Evolutionary conservation across 768 basidiomycete genomes (phyloP).

Genomic region (Termitomyces sp.): DNA sequence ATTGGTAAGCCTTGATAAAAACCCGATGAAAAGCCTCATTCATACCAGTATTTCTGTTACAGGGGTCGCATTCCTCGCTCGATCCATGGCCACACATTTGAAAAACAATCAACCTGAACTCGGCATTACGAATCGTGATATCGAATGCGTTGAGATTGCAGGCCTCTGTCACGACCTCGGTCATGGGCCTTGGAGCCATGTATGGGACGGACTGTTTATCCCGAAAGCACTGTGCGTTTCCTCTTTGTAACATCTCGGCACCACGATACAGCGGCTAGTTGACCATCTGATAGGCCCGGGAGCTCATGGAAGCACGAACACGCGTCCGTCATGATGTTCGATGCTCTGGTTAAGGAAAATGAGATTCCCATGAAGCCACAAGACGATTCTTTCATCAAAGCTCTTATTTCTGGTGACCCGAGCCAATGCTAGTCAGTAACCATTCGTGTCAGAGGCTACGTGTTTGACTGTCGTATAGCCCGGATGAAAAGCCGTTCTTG

Average conservation of each 20-base stretch:
- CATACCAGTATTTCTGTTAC: background rate
- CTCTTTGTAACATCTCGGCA: background rate
- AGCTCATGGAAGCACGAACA: conserved; percentile 71
- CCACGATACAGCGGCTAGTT: background rate
- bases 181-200: conserved; percentile 84
- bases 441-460: too few species aligned
- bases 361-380: conserved; percentile 41
- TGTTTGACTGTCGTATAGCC: conserved; percentile 15
- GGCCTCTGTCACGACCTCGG: conserved; percentile 85
- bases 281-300: conserved; percentile 32
- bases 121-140: conserved; percentile 64
- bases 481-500: conserved; percentile 62
- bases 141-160: conserved; percentile 75
- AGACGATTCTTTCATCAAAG: conserved; percentile 66
- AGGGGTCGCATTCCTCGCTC: conserved; percentile 78
- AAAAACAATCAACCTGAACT: conserved; percentile 56
- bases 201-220: conserved; percentile 77
- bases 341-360: conserved; percentile 58
- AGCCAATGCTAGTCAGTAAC: conserved; percentile 27
- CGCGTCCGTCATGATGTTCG: conserved; percentile 82
- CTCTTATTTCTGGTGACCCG: conserved; percentile 68
- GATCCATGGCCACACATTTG: conserved; percentile 57
- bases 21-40: background rate
- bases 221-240: conserved; percentile 56
- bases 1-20: conserved; percentile 47